Base-by-base conservation (phyloP, 2,329 filamentous ascomycete species). In the Phialocephala subalpina region DNA sequence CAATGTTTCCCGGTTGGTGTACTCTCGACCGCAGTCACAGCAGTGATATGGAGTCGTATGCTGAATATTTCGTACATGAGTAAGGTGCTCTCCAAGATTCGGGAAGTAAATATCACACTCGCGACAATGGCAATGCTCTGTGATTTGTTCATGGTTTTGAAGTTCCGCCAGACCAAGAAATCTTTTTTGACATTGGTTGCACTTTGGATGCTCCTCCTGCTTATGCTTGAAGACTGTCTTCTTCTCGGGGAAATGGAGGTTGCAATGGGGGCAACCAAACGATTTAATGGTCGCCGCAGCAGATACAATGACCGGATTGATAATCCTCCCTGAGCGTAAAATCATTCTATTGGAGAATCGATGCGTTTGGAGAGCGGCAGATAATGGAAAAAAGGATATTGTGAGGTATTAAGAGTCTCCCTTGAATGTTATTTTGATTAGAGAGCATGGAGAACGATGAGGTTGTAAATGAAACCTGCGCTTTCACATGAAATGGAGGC, bases 11-110 rank as follows among this genome's bases (percentile, higher is more conserved):
- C 67, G 42, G 63, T 58, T 66, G 57, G 36, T 67, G 58, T 65
- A 70, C 53, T 67, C 64, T n/a, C 66, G 62, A 47, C 67, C 60
- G 56, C 66, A 70, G 53, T 70, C 62, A 52, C 68, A 70, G 59
- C 68, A 70, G 25, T 58, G 62, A 33, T 52, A 45, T 59, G 61
- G 58, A 45, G 58, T 64, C 20, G 53, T 49, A 56, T 53, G 25
- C 29, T 11, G 40, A 42, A 42, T 42, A 42, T 42, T 42, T 42
- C 40, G 40, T 42, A 42, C 56, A 60, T 64, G 56, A 20, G 20
- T 64, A 36, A 59, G 20, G 36, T 64, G 62, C 42, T 55, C 20
- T 40, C 6, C 16, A 59, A 45, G 45, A 59, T 29, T 45, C 5
- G 55, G 42, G 42, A 64, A 64, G 35, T 60, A 55, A 42, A 59